Evolutionary conservation across 495 filamentous ascomycete species (phyloP).

Genomic region (Neurospora sp.): DNA sequence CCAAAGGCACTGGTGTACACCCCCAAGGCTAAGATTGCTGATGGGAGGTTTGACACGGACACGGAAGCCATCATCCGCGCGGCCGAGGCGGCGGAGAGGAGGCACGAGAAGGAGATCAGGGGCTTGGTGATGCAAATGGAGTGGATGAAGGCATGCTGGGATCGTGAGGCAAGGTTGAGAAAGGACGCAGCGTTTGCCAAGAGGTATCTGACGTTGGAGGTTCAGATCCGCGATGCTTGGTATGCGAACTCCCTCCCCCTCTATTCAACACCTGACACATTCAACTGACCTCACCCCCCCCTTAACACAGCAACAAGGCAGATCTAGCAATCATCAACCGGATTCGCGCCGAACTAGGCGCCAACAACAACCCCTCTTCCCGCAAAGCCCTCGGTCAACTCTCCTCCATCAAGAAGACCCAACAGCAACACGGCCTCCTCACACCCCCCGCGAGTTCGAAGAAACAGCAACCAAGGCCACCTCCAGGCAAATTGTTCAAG

Average conservation of each 20-base stretch:
- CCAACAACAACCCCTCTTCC: constrained; percentile 19
- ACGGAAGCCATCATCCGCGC: constrained; percentile 37
- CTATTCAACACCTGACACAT: neutral
- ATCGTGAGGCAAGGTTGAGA: constrained; percentile 71
- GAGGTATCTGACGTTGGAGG: constrained; percentile 64
- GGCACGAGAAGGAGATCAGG: constrained; percentile 70
- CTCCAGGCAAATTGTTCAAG: constrained; percentile 9
- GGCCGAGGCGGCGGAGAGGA: constrained; percentile 43
- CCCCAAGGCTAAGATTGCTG: neutral
- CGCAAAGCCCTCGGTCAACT: constrained; percentile 15
- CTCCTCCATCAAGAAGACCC: constrained; percentile 1
- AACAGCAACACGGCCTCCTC: neutral
- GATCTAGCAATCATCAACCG: constrained; percentile 74
- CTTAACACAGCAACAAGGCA: constrained; percentile 65
- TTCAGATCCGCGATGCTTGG: constrained; percentile 76
- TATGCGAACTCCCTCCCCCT: constrained; percentile 40
- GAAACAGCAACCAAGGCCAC: constrained; percentile 1
- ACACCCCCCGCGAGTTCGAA: constrained; percentile 1
- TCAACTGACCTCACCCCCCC: neutral
- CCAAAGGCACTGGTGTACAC: neutral
- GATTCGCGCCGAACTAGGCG: constrained; percentile 42
- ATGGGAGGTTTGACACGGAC: constrained; percentile 12
- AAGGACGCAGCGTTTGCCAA: constrained; percentile 71
- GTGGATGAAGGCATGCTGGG: constrained; percentile 70
- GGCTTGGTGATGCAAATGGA: constrained; percentile 82